Percentiles rank a stretch among this genome's conserved stretches.
These are phyloP conservation scores for Alectoria sarmentosa DNA, from an alignment of 495 filamentous ascomycete species.

Conservation along the genomic window DNA sequence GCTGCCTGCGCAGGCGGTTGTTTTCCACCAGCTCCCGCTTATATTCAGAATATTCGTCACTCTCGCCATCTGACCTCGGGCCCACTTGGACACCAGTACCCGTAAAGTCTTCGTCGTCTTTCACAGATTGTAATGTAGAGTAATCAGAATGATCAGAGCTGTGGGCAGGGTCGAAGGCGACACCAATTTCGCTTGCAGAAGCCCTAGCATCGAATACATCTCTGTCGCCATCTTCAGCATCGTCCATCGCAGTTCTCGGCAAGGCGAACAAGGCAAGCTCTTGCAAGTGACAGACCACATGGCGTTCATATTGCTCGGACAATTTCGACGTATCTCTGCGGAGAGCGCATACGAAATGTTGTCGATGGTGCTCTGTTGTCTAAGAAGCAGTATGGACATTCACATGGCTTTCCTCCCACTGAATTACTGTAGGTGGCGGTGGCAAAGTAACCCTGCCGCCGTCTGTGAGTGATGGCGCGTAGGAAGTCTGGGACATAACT, in stretches of 20 bases:
- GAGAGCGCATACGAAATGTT: background rate
- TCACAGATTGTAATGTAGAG: conserved; percentile 18
- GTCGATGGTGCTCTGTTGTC: background rate
- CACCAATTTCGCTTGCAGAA: no score
- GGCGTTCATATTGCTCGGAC: background rate
- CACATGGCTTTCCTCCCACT: no score
- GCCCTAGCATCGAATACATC: no score
- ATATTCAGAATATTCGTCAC: conserved; percentile 46
- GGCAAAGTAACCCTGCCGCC: conserved; percentile 18
- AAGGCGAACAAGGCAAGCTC: background rate
- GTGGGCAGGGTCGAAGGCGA: conserved; percentile 9
- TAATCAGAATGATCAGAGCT: conserved; percentile 18
- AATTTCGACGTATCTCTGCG: background rate
- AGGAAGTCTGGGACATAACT: conserved; percentile 16
- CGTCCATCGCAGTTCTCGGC: background rate
- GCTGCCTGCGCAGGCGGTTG: no score
- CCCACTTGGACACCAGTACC: conserved; percentile 43
- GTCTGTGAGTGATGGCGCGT: conserved; percentile 14
- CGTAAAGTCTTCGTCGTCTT: conserved; percentile 47
- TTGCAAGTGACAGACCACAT: background rate
- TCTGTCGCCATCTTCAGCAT: background rate
- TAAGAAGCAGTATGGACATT: no score
- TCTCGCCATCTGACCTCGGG: conserved; percentile 27
- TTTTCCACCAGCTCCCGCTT: no score
- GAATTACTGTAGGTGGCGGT: conserved; percentile 5